phyloP scores from a whole-genome alignment of 768 basidiomycete genomes.

The Imleria badia region DNA sequence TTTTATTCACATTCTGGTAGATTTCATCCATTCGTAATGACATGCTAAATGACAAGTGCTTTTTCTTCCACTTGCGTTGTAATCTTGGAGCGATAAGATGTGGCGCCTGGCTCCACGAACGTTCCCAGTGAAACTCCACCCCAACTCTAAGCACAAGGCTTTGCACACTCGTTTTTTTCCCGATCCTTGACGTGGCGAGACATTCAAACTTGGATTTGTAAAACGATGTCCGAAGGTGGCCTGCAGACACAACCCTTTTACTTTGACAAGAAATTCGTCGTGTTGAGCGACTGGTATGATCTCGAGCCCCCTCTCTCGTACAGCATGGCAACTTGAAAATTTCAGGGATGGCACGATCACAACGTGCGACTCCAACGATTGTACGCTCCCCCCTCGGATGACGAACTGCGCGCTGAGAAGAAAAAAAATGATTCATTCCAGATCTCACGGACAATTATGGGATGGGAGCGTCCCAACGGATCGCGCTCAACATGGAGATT shows the following conservation, averaged over 20 bases:
- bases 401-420: not conserved
- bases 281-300: constrained; percentile 85
- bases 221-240: constrained; percentile 15
- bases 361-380: constrained; percentile 90
- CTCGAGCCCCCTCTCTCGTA: not conserved
- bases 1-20: constrained; percentile 6
- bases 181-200: not conserved
- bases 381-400: constrained; percentile 42
- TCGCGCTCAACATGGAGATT: constrained; percentile 68
- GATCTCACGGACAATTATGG: constrained; percentile 91
- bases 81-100: constrained; percentile 22
- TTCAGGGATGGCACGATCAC: constrained; percentile 92
- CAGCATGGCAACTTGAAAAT: not conserved
- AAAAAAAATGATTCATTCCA: constrained; percentile 27
- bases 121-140: constrained; percentile 7
- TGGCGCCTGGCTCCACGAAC: constrained; percentile 22
- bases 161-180: not conserved
- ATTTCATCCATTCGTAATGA: not conserved
- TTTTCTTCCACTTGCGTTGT: not conserved
- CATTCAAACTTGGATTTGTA: not conserved
- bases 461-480: constrained; percentile 69
- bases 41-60: not conserved
- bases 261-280: constrained; percentile 77
- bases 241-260: constrained; percentile 21
- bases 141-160: not conserved